Evolutionary conservation across 306 rosid species (phyloP).

Genomic region (Fragaria iinumae): DNA sequence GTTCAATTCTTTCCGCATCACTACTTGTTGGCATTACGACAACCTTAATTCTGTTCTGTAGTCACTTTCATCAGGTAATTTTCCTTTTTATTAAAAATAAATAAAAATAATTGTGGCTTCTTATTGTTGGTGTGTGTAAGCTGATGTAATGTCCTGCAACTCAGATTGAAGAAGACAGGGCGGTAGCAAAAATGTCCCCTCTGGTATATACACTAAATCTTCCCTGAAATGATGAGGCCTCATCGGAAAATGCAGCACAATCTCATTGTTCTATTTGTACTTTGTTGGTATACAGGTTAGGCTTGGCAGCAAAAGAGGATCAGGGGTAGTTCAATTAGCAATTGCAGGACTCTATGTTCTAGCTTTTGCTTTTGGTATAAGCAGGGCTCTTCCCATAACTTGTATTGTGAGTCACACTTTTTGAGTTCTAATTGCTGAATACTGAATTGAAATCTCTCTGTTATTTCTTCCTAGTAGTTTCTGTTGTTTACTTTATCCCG

Average conservation of each 20-base stretch:
- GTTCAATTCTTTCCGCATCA: conserved; percentile 67
- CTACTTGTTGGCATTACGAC: conserved; percentile 85
- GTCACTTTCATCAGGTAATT: conserved; percentile 90
- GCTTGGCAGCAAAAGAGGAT: conserved; percentile 69
- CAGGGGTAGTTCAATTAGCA: conserved; percentile 51
- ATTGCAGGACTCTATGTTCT: conserved; percentile 52
- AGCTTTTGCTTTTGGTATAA: conserved; percentile 53
- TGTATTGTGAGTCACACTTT: conserved; percentile 49
- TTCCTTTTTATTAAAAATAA: background rate
- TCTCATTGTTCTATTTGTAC: conserved; percentile 1
- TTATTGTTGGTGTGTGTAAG: background rate
- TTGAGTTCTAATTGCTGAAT: background rate
- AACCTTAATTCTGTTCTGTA: conserved; percentile 79
- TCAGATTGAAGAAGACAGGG: conserved; percentile 74
- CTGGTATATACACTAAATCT: conserved; percentile 46
- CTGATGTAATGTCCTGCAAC: conserved; percentile 22
- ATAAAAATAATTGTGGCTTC: background rate
- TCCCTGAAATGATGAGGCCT: background rate
- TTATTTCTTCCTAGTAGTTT: background rate
- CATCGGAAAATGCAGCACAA: background rate
- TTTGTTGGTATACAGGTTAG: conserved; percentile 53
- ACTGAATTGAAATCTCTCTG: background rate
- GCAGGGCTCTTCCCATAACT: conserved; percentile 58
- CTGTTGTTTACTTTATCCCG: background rate
- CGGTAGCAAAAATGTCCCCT: conserved; percentile 86